Conservation (phyloP, 495 filamentous ascomycete species). For the Neurospora cerealis region DNA sequence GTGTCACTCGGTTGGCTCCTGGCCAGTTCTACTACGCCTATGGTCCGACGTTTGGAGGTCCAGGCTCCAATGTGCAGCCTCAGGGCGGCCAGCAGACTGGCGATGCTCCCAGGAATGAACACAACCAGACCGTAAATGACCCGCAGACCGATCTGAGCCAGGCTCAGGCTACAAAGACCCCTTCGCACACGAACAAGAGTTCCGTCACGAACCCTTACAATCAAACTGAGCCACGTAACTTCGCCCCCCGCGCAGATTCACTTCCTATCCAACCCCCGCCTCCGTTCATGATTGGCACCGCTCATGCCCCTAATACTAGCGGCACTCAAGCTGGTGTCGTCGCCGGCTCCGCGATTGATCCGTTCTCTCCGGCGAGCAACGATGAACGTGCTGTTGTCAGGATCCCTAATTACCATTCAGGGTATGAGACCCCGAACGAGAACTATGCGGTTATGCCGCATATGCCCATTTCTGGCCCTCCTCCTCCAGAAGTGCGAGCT, state of each 20-base stretch:
- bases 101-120: background rate
- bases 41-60: background rate
- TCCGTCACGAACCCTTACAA: conserved; percentile 5
- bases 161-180: background rate
- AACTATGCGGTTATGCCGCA: background rate
- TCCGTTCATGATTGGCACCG: background rate
- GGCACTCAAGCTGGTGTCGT: background rate
- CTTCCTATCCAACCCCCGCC: background rate
- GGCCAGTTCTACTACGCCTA: background rate
- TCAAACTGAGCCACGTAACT: conserved; percentile 18
- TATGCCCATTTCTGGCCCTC: background rate
- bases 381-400: background rate
- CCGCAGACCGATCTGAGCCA: background rate
- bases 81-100: background rate
- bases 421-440: background rate
- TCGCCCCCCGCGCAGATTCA: conserved; percentile 8
- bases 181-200: conserved; percentile 9
- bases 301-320: background rate
- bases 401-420: background rate
- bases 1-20: background rate
- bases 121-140: background rate
- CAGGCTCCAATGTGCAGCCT: background rate
- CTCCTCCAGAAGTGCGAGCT: conserved; percentile 4
- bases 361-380: background rate
- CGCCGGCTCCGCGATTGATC: background rate